A percentile compares a stretch with the other conserved stretches of the same genome.
Conservation (phyloP, 139 green algal species). For the Gonium pectorale region DNA sequence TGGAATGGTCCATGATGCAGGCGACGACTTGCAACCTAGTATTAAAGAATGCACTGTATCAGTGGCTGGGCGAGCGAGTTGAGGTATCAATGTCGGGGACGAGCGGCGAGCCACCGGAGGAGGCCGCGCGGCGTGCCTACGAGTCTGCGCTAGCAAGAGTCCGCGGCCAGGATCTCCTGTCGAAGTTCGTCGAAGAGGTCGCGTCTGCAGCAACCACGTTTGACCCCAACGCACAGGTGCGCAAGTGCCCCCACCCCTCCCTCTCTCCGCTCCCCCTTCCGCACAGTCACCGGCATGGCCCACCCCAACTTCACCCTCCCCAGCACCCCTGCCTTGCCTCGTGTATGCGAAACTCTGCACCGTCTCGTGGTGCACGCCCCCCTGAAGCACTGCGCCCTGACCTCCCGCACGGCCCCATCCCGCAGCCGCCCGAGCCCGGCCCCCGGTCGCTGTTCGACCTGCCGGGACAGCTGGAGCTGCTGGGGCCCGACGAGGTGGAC, state of each 20-base stretch:
- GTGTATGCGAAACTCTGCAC: no score
- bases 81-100: background rate
- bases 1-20: background rate
- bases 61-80: slow-evolving; percentile 25
- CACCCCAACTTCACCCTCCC: no score
- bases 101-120: background rate
- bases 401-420: no score
- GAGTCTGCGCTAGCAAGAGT: background rate
- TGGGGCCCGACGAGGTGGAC: slow-evolving; percentile 37
- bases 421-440: no score
- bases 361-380: no score
- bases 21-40: background rate
- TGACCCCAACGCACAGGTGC: no score
- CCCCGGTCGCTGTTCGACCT: slow-evolving; percentile 9
- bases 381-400: no score
- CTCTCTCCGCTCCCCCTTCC: no score
- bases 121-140: background rate
- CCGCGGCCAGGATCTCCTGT: background rate
- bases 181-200: background rate
- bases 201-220: background rate
- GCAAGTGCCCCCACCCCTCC: no score
- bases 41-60: slow-evolving; percentile 14
- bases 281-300: no score
- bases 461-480: slow-evolving; percentile 4
- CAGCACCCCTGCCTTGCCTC: no score